These are phyloP conservation scores for Murraya koenigii DNA, from an alignment of 345 rosid genomes.

Conservation along the genomic window DNA sequence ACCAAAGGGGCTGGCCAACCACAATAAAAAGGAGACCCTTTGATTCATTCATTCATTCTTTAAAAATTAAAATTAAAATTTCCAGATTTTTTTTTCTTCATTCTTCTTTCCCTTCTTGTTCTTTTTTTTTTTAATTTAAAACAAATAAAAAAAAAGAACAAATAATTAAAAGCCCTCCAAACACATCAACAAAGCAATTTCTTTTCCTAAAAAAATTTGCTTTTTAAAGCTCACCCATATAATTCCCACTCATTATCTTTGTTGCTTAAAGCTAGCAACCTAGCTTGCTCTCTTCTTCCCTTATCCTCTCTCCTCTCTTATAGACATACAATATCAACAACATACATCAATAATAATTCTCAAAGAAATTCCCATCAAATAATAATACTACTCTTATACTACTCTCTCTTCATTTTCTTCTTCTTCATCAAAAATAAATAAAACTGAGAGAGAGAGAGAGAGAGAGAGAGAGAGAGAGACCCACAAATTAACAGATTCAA, in stretches of 20 bases:
- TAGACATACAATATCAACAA: not conserved
- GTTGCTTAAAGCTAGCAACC: conserved; percentile 61
- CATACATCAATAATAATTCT: conserved; percentile 12
- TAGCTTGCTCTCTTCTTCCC: conserved; percentile 20
- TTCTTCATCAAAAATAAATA: conserved; percentile 4
- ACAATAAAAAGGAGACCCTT: conserved; percentile 38
- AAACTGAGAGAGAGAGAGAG: conserved; percentile 7
- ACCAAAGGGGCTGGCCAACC: conserved; percentile 85
- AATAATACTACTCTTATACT: not conserved
- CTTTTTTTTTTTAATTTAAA: not conserved
- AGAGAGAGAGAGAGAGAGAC: conserved; percentile 32
- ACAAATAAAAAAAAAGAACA: not conserved
- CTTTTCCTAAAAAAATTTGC: conserved; percentile 28
- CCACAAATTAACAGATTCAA: conserved; percentile 37
- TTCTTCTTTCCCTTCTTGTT: not conserved
- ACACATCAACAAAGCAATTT: conserved; percentile 34
- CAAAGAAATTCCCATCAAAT: conserved; percentile 8
- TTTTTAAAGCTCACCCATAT: conserved; percentile 68
- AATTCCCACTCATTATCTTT: conserved; percentile 85
- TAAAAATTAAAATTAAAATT: not conserved
- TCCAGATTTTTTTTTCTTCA: not conserved
- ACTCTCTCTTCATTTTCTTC: not conserved
- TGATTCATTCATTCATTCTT: conserved; percentile 16
- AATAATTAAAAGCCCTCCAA: conserved; percentile 6
- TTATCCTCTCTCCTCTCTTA: conserved; percentile 6